Evolutionary conservation across 1,139 yeast genomes (phyloP), one percentile per base, ranked within the genome.

Genomic region (Blastobotrys apis): DNA sequence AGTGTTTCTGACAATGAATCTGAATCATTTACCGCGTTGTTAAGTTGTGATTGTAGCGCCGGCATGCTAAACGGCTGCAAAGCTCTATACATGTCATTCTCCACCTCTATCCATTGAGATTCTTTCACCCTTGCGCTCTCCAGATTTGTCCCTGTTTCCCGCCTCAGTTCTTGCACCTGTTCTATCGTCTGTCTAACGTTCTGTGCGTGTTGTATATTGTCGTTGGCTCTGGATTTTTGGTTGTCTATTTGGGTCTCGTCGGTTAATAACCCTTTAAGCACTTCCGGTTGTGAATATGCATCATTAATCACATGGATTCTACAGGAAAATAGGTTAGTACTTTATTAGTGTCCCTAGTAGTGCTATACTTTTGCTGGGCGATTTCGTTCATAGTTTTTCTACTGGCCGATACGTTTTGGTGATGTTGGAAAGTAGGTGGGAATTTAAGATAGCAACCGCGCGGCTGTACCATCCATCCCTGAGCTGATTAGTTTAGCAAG

Each of bases 1-100:
- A 72, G 47, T 2, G 64, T 54, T n/a, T 62, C 64, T 25, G 68
- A 62, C 10, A 59, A 43, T 2, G 58, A 45, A 36, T 71, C 73
- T 4, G 65, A 59, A 20, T 61, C 65, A 1, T 51, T 43, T 4
- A 64, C 55, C 1, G 65, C 65, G 2, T 50, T 47, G 20, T 58
- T 58, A 43, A 71, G 54, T 9, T 57, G 50, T 9, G 57, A 50
- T 23, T 61, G 56, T 4, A 73, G 49, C 4, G 64, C 60, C 1
- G 57, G 56, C 43, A 57, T 54, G 17, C 72, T 61, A 45, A 64
- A 64, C 6, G 65, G 68, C 43, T 62, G 64, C 20, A 72, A 43
- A 0, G 67, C 60, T 5, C 62, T 56, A 52, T 68, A 69, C 76
- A 72, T 72, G 37, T 65, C 65, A 39, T 68, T 56, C 39, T 69